Evolutionary conservation across 176 grass and related monocot species (phyloP).

Genomic region (Poa annua): DNA sequence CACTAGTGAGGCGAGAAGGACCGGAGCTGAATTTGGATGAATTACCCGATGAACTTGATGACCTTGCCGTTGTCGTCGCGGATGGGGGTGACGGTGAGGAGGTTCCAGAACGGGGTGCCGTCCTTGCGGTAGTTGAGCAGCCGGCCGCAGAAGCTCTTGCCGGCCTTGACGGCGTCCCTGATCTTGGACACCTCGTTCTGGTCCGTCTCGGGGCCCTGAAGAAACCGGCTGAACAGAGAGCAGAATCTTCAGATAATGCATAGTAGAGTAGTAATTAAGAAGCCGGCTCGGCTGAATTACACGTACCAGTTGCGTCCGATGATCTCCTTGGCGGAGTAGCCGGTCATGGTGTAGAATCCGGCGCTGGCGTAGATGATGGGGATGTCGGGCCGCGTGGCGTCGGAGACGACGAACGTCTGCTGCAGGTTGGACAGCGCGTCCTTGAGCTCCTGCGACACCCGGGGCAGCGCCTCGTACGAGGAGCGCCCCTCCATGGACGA

Average conservation of each 20-base stretch:
- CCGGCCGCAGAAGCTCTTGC: constrained; percentile 83
- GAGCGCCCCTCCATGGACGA: constrained; percentile 40
- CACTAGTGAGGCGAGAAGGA: background rate
- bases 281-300: no score
- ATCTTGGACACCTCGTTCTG: constrained; percentile 69
- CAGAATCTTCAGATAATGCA: background rate
- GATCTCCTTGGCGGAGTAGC: constrained; percentile 70
- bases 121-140: constrained; percentile 96
- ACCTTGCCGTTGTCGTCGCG: constrained; percentile 73
- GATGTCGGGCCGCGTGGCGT: constrained; percentile 76
- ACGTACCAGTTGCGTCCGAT: constrained; percentile 81
- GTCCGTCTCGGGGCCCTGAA: constrained; percentile 91
- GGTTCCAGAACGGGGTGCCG: constrained; percentile 87
- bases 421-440: constrained; percentile 80
- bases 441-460: constrained; percentile 88
- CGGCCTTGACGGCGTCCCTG: constrained; percentile 66
- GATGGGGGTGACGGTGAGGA: constrained; percentile 94
- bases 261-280: no score
- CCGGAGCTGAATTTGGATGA: background rate
- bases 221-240: constrained; percentile 65
- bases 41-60: constrained; percentile 93
- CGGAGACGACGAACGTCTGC: constrained; percentile 97
- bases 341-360: constrained; percentile 92
- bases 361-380: constrained; percentile 96
- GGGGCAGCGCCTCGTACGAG: constrained; percentile 55